A percentile compares a stretch with the other conserved stretches of the same genome.
Evolutionary conservation across 2,329 filamentous ascomycete species (phyloP).

Genomic region (Ophidiomyces ophidiicola): DNA sequence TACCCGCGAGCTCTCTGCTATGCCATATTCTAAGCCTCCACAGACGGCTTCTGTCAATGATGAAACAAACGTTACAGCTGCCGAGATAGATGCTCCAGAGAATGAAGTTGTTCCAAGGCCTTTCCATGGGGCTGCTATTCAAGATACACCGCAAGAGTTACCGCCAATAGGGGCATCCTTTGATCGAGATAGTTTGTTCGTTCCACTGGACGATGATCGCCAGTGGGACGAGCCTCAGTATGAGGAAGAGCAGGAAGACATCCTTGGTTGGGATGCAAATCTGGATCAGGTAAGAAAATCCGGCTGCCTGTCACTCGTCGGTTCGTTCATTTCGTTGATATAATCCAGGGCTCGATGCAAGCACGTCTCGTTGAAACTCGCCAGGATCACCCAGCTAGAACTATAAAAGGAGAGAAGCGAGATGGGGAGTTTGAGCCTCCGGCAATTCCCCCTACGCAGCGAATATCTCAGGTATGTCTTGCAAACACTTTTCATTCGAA

Average conservation of each 20-base stretch:
- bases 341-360: conserved; percentile 23
- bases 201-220: conserved; percentile 46
- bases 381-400: conserved; percentile 25
- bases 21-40: conserved; percentile 25
- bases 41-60: conserved; percentile 13
- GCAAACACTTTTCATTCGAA: background rate
- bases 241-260: conserved; percentile 45
- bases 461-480: conserved; percentile 35
- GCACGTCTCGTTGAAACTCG: conserved; percentile 21
- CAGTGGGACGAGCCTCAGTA: conserved; percentile 49
- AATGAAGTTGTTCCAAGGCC: conserved; percentile 18
- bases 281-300: conserved; percentile 34
- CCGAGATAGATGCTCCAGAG: background rate
- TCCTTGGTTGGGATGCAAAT: conserved; percentile 50
- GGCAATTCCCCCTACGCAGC: conserved; percentile 36
- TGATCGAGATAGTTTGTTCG: conserved; percentile 47
- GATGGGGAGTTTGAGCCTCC: conserved; percentile 1
- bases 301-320: background rate
- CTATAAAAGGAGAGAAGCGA: conserved; percentile 11
- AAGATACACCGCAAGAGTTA: conserved; percentile 4
- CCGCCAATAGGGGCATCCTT: conserved; percentile 28
- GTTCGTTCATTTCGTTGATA: background rate
- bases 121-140: background rate
- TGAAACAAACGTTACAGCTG: conserved; percentile 7
- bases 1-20: conserved; percentile 31